Base-by-base conservation (phyloP, 2,329 filamentous ascomycete genomes). In the Fonsecaea nubica region DNA sequence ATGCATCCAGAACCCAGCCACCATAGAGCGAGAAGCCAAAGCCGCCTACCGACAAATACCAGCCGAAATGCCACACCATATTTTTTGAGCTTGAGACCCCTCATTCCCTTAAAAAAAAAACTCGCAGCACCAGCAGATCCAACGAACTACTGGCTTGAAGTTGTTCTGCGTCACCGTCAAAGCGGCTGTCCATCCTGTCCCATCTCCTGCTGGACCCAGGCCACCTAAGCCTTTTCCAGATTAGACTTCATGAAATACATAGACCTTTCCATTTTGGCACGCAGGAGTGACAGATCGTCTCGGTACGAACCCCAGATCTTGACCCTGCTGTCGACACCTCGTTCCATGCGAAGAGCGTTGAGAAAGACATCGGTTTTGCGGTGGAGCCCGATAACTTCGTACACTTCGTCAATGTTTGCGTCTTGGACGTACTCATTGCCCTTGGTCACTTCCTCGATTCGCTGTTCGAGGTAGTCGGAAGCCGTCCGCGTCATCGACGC, bases 381-480 rank as follows among this genome's bases (percentile, higher is more conserved):
- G 25, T 25, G 45, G 10, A 50, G 45, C 6, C 45, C 45, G 3
- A 25, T 25, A 4, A 50, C 9, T 25, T 25, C 45, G 45, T 25
- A 50, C 45, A 50, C 12, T 7, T 50, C 45, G 18, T 50, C 45
- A 50, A 50, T 25, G 45, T 25, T 25, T 25, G 6, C 18, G 18
- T 50, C 45, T 25, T 50, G 45, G 18, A 4, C 45, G 45, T 25
- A 45, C 42, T 45, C 42, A n/a, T 45, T n/a, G 42, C 42, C 42
- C 42, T 45, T 45, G 42, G 42, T 18, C 45, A 10, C 45, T 50
- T 50, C 45, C 18, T 12, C 25, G 45, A 25, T 13, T 12, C 45
- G 45, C 45, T 12, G 45, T 9, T 25, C 3, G 18, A 50, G 18
- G 18, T 25, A 50, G 3, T 50, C 45, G 18, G 45, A 25, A 25